phyloP scores from a whole-genome alignment of 768 basidiomycete genomes.

The Boletus edulis region DNA sequence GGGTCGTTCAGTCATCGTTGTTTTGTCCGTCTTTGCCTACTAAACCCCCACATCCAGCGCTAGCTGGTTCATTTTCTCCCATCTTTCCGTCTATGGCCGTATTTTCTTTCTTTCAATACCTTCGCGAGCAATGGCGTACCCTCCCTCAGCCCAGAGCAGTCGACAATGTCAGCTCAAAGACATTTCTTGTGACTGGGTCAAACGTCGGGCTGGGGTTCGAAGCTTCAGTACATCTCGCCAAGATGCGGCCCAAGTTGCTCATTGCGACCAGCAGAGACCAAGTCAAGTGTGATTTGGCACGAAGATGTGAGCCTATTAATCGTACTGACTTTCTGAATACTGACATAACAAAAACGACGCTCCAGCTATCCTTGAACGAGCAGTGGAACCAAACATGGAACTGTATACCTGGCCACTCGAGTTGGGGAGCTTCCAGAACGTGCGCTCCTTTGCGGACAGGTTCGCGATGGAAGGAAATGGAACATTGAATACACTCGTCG shows the following conservation, averaged over 20 bases:
- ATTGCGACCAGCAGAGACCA: slow-evolving; percentile 34
- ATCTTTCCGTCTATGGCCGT: slow-evolving; percentile 9
- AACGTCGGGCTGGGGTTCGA: slow-evolving; percentile 41
- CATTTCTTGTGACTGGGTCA: slow-evolving; percentile 49
- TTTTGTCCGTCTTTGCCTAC: too few relatives aligned
- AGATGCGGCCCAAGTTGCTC: slow-evolving; percentile 30
- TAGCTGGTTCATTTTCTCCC: too few relatives aligned
- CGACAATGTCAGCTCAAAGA: slow-evolving; percentile 42
- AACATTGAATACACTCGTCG: slow-evolving; percentile 30
- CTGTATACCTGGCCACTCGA: slow-evolving; percentile 34
- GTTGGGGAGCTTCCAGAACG: slow-evolving; percentile 29
- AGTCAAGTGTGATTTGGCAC: slow-evolving; percentile 24
- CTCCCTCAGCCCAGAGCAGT: slow-evolving; percentile 13
- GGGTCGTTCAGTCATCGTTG: too few relatives aligned
- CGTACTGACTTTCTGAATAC: not conserved
- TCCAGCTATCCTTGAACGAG: slow-evolving; percentile 16
- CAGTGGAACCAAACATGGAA: slow-evolving; percentile 10
- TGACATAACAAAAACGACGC: not conserved
- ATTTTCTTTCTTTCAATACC: slow-evolving; percentile 10
- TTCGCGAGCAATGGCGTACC: slow-evolving; percentile 24
- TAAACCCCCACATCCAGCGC: too few relatives aligned
- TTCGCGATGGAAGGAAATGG: slow-evolving; percentile 23
- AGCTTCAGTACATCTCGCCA: slow-evolving; percentile 30
- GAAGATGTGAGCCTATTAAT: slow-evolving; percentile 11
- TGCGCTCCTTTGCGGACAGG: slow-evolving; percentile 31